These are phyloP conservation scores for Austroboletus niveus DNA, from an alignment of 1,284 basidiomycete genomes.

Conservation along the genomic window DNA sequence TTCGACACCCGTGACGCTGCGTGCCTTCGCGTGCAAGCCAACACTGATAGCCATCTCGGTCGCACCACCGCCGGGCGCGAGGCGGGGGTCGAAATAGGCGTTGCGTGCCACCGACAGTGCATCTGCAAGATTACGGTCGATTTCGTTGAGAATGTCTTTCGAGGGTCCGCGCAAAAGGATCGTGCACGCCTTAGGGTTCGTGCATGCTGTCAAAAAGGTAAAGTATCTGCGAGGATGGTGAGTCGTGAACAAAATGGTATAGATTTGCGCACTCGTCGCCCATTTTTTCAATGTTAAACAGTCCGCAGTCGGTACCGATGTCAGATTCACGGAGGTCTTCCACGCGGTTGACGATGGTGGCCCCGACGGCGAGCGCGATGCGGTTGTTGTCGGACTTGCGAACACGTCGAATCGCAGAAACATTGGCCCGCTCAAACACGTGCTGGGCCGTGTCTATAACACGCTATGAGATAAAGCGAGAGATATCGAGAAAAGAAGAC, in stretches of 20 bases:
- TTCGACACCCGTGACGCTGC: constrained; percentile 79
- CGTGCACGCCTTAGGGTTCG: constrained; percentile 95
- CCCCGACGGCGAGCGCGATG: constrained; percentile 93
- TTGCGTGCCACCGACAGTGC: constrained; percentile 98
- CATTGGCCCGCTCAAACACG: constrained; percentile 84
- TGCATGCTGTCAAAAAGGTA: constrained; percentile 92
- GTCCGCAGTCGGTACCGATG: constrained; percentile 89
- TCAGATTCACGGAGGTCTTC: constrained; percentile 94
- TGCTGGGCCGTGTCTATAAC: constrained; percentile 88
- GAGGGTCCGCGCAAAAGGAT: constrained; percentile 98
- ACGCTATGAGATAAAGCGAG: neutral
- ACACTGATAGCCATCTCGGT: constrained; percentile 98
- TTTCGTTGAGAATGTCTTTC: constrained; percentile 98
- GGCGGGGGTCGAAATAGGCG: constrained; percentile 91
- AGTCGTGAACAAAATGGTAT: neutral
- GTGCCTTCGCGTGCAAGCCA: constrained; percentile 82
- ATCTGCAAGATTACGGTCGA: constrained; percentile 96
- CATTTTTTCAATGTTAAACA: constrained; percentile 96
- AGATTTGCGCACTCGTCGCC: constrained; percentile 77
- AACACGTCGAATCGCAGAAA: constrained; percentile 91
- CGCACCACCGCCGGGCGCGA: constrained; percentile 94
- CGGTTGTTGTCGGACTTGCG: constrained; percentile 99
- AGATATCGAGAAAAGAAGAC: constrained; percentile 18
- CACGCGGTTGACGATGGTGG: constrained; percentile 95
- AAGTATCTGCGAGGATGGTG: constrained; percentile 70